phyloP scores from a whole-genome alignment of 1,284 basidiomycete species.

The Cutaneotrichosporon cyanovorans region DNA sequence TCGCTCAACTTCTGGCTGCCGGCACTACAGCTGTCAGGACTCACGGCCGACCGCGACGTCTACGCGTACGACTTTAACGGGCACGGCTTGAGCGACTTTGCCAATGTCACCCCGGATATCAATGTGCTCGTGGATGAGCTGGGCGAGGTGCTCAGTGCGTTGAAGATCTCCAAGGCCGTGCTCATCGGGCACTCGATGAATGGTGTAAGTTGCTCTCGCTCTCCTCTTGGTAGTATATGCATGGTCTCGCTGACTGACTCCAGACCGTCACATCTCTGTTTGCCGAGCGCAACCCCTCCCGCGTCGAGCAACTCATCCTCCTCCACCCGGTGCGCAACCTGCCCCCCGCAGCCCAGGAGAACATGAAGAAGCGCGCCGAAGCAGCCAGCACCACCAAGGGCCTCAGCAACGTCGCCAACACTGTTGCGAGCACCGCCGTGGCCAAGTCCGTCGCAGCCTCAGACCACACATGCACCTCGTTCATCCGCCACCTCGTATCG shows the following conservation, averaged over 20 bases:
- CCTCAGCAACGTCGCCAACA: conserved; percentile 19
- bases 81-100: conserved; percentile 21
- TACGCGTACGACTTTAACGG: conserved; percentile 28
- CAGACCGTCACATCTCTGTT: conserved; percentile 25
- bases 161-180: conserved; percentile 16
- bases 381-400: conserved; percentile 17
- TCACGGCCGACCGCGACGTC: conserved; percentile 14
- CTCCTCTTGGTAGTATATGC: not conserved
- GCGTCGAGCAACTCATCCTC: conserved; percentile 25
- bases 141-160: conserved; percentile 17
- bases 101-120: conserved; percentile 13
- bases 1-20: conserved; percentile 44
- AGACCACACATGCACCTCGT: conserved; percentile 16
- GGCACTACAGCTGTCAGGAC: conserved; percentile 9
- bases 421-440: conserved; percentile 21
- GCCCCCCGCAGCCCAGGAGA: conserved; percentile 15
- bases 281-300: conserved; percentile 17
- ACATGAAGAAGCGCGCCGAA: conserved; percentile 21
- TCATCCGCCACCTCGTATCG: conserved; percentile 27
- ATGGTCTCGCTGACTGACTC: not conserved
- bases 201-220: conserved; percentile 14
- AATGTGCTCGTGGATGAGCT: conserved; percentile 19
- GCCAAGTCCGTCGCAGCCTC: conserved; percentile 13
- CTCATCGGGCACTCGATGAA: conserved; percentile 32
- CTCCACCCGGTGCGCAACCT: conserved; percentile 27